Base-by-base conservation (phyloP, 768 basidiomycete species). In the Psilocybe tampanensis region DNA sequence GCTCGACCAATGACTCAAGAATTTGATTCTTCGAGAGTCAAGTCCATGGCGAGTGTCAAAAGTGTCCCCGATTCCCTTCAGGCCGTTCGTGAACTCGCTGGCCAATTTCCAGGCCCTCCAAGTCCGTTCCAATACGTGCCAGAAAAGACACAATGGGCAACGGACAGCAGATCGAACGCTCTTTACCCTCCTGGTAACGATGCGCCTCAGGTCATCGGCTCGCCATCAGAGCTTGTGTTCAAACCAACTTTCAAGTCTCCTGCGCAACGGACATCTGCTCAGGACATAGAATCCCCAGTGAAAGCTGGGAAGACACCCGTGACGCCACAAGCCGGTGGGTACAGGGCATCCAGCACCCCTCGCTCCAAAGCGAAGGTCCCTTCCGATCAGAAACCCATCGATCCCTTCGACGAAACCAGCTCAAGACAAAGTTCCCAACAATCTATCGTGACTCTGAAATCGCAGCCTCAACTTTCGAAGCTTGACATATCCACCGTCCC, bases 31-130 rank as follows among this genome's bases (percentile, higher is more conserved):
- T 34, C 44, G 17, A 56, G 66, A n/a, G 52, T 60, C 36, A 60
- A 64, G 39, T 69, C 67, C 4, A 60, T 63, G 41, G 58, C 61
- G 36, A 69, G 70, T 61, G 67, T 72, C 56, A 67, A 69, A n/a
- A 70, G 70, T 26, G 75, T 77, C 32, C 64, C 68, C 2, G 80
- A 83, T 55, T 76, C 73, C 21, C 58, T 81, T 22, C 69, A 73
- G 61, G 71, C 76, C 18, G 76, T 86, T 32, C 79, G 77, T 18
- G 81, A 83, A 33, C 71, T 86, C 52, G 76, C 83, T 5, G 59
- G 68, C 36, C 80, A 79, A 67, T 88, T 87, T 70, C 84, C 86
- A 34, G 74, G 69, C 13, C 73, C 80, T 48, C 83, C 82, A 5
- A 66, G 72, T 33, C 68, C 72, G 41, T 61, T 70, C 21, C 64